Percentiles rank a stretch among this genome's conserved stretches.
Conservation (phyloP, 495 filamentous ascomycete genomes). For the Podospora pseudopauciseta region DNA sequence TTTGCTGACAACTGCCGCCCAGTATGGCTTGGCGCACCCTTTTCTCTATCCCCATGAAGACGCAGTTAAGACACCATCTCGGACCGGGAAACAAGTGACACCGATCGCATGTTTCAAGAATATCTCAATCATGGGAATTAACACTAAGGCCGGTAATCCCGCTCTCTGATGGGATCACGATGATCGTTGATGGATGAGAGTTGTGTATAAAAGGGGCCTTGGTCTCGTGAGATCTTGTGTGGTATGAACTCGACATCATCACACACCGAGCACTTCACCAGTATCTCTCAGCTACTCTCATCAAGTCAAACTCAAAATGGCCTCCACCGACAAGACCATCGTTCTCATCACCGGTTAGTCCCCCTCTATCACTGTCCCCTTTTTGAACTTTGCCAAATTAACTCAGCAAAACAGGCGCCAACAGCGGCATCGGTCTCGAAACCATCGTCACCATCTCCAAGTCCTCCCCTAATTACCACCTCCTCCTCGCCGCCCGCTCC, state of each 20-base stretch:
- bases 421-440: slow-evolving; percentile 51
- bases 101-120: too few species aligned
- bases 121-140: not conserved
- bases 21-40: not conserved
- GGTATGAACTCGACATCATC: not conserved
- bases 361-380: not conserved
- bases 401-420: slow-evolving; percentile 31
- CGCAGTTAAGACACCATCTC: not conserved
- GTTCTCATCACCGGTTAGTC: slow-evolving; percentile 37
- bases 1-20: not conserved
- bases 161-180: not conserved
- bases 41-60: not conserved
- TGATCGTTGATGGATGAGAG: not conserved
- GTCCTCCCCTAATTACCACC: slow-evolving; percentile 38
- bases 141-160: not conserved
- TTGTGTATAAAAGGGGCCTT: not conserved
- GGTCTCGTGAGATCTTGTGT: too few species aligned
- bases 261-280: not conserved
- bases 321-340: slow-evolving; percentile 29
- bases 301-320: not conserved
- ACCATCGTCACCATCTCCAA: slow-evolving; percentile 42
- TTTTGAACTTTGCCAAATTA: not conserved
- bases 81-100: too few species aligned
- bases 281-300: not conserved
- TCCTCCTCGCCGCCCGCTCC: slow-evolving; percentile 44